Base-by-base conservation (phyloP, 148 eudicot species). In the Pharnaceum exiguum region DNA sequence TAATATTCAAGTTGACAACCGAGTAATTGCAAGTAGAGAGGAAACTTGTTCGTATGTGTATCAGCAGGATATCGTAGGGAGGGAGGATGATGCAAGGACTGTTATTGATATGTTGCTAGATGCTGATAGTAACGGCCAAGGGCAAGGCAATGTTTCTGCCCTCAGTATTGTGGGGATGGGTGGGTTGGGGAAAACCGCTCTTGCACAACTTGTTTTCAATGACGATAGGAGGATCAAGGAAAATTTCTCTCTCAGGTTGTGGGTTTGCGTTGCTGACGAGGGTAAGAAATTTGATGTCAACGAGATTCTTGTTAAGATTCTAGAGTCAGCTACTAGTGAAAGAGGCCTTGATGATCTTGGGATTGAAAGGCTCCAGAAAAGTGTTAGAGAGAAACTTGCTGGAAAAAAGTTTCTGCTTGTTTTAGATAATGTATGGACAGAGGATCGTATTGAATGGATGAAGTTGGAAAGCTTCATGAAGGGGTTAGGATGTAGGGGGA, bases 341-440 rank as follows among this genome's bases (percentile, higher is more conserved):
- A 59, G 29, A n/a, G n/a, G n/a, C 17, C 42, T 3, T 59, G 54
- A 38, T 12, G 59, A 57, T 18, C 49, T 48, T 25, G 46, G 31
- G 23, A 38, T 61, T 30, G 72, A 64, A 25, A 51, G 56, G 33
- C 21, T 61, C 40, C 68, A 39, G 47, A 33, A 37, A 3, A 32
- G 26, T 10, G 12, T 66, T 10, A 32, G 54, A n/a, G 38, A 43
- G 4, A 50, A 42, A 36, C 35, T 73, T 13, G 18, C 57, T 8
- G 49, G 64, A 1, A 61, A 67, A 32, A 62, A 27, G 17, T 59
- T 51, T 47, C 46, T 66, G 2, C 51, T 72, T 24, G 68, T 73
- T 49, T 63, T 73, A 10, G 72, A 73, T 35, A 72, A 73, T 62
- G 55, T 67, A 2, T 73, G 72, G 77, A 66, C 56, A 18, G 72